Evolutionary conservation across 495 filamentous ascomycete species (phyloP), one percentile per base, ranked within the genome.

Genomic region (Hypoxylon lienhwacheense): DNA sequence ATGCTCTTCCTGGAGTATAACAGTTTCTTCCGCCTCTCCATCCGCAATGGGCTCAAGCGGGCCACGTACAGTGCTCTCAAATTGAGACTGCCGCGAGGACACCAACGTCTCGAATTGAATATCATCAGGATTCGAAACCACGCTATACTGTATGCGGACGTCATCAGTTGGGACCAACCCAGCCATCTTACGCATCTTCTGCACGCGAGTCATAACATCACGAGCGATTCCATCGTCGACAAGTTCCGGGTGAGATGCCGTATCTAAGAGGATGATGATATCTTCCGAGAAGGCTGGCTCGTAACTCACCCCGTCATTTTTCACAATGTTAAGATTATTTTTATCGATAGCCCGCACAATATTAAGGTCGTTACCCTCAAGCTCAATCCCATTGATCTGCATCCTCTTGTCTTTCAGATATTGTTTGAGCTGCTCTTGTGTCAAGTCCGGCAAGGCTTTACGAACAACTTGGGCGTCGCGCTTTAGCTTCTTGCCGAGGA

Each of bases 401-500:
- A 97, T 89, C 65, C 77, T 81, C 65, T 85, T 84, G 7, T 80
- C 76, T 16, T 79, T 64, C 26, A 91, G 75, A 61, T 89, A 97
- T 37, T 74, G 43, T 45, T 68, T 68, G 16, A 95, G 90, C 54
- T 96, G 78, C 10, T 89, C 81, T 50, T 85, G 91, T 15, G 81
- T 88, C 36, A 98, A 74, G 35, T 71, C 75, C 14, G 92, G 91
- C 32, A 98, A 75, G 12, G 89, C 91, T 68, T 93, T 95, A 75
- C 91, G 91, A 45, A 97, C 90, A 7, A 61, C 69, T 83, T 90
- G 57, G 84, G 83, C 41, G 85, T 87, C 61, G 92, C 93, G 74
- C 95, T 97, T 79, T 89, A 97, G 78, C 73, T 97, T 97, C 82
- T 96, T 96, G 51, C 93, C 93, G 26, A 98, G 80, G 0, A 86